A percentile compares a stretch with the other conserved stretches of the same genome.
Evolutionary conservation across 2,329 filamentous ascomycete genomes (phyloP).

Genomic region (Monilinia fructicola): DNA sequence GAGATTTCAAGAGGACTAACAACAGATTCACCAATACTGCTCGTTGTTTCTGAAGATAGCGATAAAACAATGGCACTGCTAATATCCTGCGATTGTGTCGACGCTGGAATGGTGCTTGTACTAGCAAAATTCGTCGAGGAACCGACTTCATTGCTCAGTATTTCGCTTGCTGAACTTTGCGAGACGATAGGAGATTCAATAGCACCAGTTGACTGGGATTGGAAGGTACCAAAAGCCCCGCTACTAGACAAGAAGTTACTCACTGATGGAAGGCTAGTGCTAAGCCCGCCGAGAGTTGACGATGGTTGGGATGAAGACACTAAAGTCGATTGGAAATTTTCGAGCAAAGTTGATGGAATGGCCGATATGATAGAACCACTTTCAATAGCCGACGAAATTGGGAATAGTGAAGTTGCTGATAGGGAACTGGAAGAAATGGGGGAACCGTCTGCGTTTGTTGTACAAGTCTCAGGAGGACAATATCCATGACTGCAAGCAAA

Average conservation of each 20-base stretch:
- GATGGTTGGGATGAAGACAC: not conserved
- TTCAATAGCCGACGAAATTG: not conserved
- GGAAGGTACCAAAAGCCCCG: not conserved
- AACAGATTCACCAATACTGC: not conserved
- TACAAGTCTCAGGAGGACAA: slow-evolving; percentile 10
- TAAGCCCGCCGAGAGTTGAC: not conserved
- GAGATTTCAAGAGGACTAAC: not conserved
- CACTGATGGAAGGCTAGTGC: not conserved
- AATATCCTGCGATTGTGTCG: not conserved
- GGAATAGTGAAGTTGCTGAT: not conserved
- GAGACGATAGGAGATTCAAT: not conserved
- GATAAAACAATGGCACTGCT: not conserved
- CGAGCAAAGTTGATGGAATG: not conserved
- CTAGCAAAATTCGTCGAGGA: not conserved
- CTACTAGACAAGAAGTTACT: not conserved
- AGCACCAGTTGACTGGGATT: not conserved
- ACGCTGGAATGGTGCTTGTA: not conserved
- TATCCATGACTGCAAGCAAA: slow-evolving; percentile 4
- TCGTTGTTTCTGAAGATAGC: not conserved
- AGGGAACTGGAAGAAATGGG: not conserved
- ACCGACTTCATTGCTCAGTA: not conserved
- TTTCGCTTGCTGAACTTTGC: not conserved
- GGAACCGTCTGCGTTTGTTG: not conserved
- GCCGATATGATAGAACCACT: not conserved
- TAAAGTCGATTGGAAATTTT: not conserved